Base-by-base conservation (phyloP, 306 rosid species). In the Inga laurina region DNA sequence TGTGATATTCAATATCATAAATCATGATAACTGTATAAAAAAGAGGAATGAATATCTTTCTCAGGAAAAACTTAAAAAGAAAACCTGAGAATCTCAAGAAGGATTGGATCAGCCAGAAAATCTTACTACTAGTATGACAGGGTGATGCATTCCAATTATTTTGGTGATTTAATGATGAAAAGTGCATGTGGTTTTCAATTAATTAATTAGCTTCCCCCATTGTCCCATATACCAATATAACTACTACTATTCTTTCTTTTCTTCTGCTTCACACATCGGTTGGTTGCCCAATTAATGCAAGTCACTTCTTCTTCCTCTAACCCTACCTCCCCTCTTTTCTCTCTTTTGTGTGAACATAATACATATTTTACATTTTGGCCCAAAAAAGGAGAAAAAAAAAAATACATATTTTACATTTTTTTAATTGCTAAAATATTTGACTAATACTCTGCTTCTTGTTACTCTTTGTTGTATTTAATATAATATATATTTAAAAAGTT, bases 161-260 rank as follows among this genome's bases (percentile, higher is more conserved):
- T 54, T 37, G 24, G 32, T 10, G 21, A 67, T 21, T 69, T 37
- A 46, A 70, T 56, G 82, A 51, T 21, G 35, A 77, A 35, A 85
- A 61, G 73, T 70, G 81, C 85, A 81, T 77, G 85, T 83, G 85
- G 81, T 62, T 12, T 27, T 62, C 37, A 11, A 62, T 62, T 10
- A 22, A 8, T n/a, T 64, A n/a, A n/a, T 77, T 10, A 65, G 80
- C 43, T 64, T 14, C 35, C 10, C 46, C 13, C 32, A 4, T 2
- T 24, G 68, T 69, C 76, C 18, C 70, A 41, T 43, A 2, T n/a
- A 24, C 30, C 7, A 52, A 22, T 52, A 52, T 21, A 2, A 7
- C 9, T 52, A 16, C 21, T 7, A 7, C 11, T 35, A 41, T 69
- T 51, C 44, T 52, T 51, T n/a, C 54, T 14, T 68, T 69, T 69